A percentile compares a stretch with the other conserved stretches of the same genome.
These are phyloP conservation scores for Phyllosticta citribraziliensis DNA, from an alignment of 2,329 filamentous ascomycete genomes.

Conservation along the genomic window DNA sequence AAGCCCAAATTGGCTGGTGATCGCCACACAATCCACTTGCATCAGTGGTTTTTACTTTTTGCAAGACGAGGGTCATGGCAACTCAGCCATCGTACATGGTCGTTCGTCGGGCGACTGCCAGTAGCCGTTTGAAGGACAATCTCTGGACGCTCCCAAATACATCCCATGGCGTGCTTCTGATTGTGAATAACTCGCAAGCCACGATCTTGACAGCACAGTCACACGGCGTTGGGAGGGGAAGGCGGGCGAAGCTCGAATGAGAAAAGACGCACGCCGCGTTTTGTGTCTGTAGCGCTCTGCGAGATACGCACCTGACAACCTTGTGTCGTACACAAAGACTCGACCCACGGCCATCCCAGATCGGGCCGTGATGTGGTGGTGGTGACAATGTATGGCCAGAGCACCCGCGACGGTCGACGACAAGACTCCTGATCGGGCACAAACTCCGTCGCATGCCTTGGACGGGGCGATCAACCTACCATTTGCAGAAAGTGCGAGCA, in stretches of 20 bases:
- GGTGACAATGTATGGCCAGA: neutral
- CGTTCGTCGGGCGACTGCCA: neutral
- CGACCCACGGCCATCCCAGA: neutral
- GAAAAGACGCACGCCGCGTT: neutral
- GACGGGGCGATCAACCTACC: neutral
- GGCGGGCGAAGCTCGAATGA: neutral
- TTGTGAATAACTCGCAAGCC: neutral
- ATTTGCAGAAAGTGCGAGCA: neutral
- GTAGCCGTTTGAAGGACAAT: neutral
- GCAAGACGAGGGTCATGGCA: too few relatives aligned
- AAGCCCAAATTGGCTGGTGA: too few relatives aligned
- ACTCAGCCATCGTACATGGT: too few relatives aligned
- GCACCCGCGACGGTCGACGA: neutral
- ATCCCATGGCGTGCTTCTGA: neutral
- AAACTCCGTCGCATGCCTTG: neutral
- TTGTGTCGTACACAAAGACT: neutral
- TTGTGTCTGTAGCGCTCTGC: neutral
- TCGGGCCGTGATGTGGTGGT: neutral
- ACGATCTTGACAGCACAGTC: neutral
- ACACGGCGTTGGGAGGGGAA: neutral
- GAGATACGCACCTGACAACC: neutral
- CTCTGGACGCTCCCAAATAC: neutral
- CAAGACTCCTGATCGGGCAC: neutral
- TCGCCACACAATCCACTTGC: too few relatives aligned
- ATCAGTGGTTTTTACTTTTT: too few relatives aligned